Evolutionary conservation across 116 monocot genomes (phyloP), one percentile per base, ranked within the genome.

Genomic region (Dioscorea cayenensis): DNA sequence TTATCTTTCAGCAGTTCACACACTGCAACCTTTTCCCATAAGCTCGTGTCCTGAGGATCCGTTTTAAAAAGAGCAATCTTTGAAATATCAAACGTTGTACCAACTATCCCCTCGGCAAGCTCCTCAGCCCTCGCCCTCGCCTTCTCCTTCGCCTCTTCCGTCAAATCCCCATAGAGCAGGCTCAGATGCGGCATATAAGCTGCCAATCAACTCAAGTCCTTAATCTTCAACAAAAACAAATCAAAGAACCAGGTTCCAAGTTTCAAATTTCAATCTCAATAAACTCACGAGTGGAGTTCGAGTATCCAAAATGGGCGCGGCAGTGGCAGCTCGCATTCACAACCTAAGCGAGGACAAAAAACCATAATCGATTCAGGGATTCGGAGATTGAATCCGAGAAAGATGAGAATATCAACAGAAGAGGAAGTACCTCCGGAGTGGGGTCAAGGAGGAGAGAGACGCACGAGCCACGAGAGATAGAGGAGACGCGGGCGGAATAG

Each of bases 131-230:
- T 86, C 68, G 66, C 72, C 71, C 60, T 66, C 13, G 86, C 91
- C 35, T 55, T 83, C 77, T 83, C 82, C 80, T 84, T 89, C 75
- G 80, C 84, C 75, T 86, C 88, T 10, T 91, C 86, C 13, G 76
- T 83, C 21, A 91, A 49, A 68, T 91, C 91, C 8, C 77, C 86
- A 63, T 95, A 95, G 14, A 95, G 72, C 25, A 95, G 86, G 66
- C 91, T 95, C 79, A 86, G 60, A 70, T 95, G 95, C 1, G 90
- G 95, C 88, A 91, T 91, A 66, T 95, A 91, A 28, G 83, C 94
- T 94, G 69, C 68, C 18, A 66, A 16, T 12, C 64, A 65, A 65
- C 29, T 4, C 8, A 13, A 43, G 12, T 64, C 64, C 32, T 9
- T 32, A 22, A 36, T 66, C 66, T 32, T 35, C 38, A 55, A 55